Evolutionary conservation across 768 basidiomycete species (phyloP), one percentile per base, ranked within the genome.

Genomic region (Russula dissimulans): DNA sequence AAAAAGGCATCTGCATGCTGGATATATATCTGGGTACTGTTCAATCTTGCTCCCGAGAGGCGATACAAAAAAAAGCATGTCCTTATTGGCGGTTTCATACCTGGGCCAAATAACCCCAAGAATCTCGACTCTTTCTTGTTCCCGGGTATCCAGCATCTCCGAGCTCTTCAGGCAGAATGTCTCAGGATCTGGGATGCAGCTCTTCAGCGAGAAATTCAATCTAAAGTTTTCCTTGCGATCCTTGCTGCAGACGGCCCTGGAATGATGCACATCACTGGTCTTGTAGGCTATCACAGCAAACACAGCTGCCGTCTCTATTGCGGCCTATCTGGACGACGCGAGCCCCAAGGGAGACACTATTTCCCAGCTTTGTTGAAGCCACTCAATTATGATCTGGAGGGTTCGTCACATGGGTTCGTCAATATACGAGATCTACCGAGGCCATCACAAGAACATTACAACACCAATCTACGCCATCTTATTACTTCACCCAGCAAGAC

Each of bases 21-120:
- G 71, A 67, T 74, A 0, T 70, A 67, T 12, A 74, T 78, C 0
- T 77, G 74, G 74, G 56, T 79, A 0, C 44, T 79, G 0, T 14
- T 75, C 0, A 71, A 76, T 57, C 56, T 72, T 1, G 26, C 59
- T 0, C 77, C 73, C 0, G 64, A 67, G 12, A n/a, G 54, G 7
- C 64, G 69, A 0, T 73, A 71, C 61, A 38, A 38, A 5, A 51
- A 38, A 12, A 22, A 38, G 3, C 36, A 51, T 18, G 18, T 51
- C 3, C 4, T 74, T 51, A 72, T 71, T 41, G 69, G 69, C 10
- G 59, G 67, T 0, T 47, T 73, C 14, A 68, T 73, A 22, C 70
- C 69, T 14, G 73, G 76, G 0, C 76, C 70, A 0, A 73, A 75
- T 8, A 72, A 74, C 8, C 72, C 71, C 0, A 72, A 72, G 18